Percentiles rank a stretch among this genome's conserved stretches.
phyloP scores from a whole-genome alignment of 345 rosid genomes.

The Aethionema arabicum region DNA sequence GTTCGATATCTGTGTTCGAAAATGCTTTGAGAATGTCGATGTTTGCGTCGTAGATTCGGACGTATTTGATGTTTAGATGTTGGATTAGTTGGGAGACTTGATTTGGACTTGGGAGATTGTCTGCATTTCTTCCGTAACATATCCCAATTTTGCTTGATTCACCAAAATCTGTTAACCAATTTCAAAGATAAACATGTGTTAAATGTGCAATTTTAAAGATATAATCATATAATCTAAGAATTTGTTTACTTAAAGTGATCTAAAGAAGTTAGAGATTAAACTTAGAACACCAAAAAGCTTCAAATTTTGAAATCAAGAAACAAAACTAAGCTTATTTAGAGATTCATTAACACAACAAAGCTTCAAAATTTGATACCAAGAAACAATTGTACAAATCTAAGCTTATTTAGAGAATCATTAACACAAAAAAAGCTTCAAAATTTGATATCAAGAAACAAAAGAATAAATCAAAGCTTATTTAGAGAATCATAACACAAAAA shows the following conservation, averaged over 20 bases:
- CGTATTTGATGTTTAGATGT: constrained; percentile 65
- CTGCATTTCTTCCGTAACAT: constrained; percentile 96
- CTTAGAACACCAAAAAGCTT: no score
- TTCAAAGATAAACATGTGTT: background rate
- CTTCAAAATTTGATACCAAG: no score
- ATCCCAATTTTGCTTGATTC: constrained; percentile 70
- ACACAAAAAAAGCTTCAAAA: no score
- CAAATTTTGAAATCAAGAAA: no score
- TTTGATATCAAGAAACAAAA: no score
- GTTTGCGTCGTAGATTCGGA: constrained; percentile 86
- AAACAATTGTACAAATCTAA: no score
- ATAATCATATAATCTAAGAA: constrained; percentile 1
- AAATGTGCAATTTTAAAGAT: background rate
- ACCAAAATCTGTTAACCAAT: constrained; percentile 46
- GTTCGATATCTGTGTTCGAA: constrained; percentile 83
- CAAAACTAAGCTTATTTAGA: no score
- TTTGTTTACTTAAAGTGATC: constrained; percentile 5
- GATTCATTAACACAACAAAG: no score
- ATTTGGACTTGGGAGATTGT: constrained; percentile 86
- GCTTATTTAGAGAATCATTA: no score
- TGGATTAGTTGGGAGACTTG: constrained; percentile 62
- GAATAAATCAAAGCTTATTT: no score
- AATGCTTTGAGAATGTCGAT: constrained; percentile 89
- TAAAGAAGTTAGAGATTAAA: background rate
- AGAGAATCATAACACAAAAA: no score